Evolutionary conservation across 1,284 basidiomycete genomes (phyloP), one percentile per base, ranked within the genome.

Genomic region (Grifola frondosa): DNA sequence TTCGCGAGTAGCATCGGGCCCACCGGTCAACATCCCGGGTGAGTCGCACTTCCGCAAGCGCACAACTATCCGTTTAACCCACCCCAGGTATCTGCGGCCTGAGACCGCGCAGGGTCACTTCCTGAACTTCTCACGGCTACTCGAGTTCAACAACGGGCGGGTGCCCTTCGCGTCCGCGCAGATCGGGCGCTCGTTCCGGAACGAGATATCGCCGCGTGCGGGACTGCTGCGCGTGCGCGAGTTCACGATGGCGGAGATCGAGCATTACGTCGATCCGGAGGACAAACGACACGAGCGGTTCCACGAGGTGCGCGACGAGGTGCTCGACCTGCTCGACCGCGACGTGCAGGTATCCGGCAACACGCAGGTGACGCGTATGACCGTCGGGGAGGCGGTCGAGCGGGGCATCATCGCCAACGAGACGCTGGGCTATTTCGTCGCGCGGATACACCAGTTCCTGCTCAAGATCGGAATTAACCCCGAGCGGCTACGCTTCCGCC

Each of bases 211-310:
- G 6, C 97, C 97, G 20, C 88, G 92, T 45, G 92, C 95, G 41
- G 97, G 96, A 47, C 78, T 99, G 35, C 78, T 99, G 39, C 93
- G 97, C 54, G 97, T 99, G 30, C 88, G 96, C 54, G 97, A 99
- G 66, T 99, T 99, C 72, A 97, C 91, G 26, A 97, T 99, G 96
- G 97, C 94, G 42, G 97, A 99, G 73, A 97, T 99, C 66, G 97
- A 99, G 71, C 96, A 99, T 74, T 99, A 77, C 59, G 96, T 99
- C 56, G 96, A 99, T 72, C 97, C 96, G 6, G 77, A 81, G 41
- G 87, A 97, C 74, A 99, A 99, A 74, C 71, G 68, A 17, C 97
- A 99, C 69, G 73, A 80, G 19, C 81, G 85, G 25, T 99, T 99
- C 75, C 63, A 65, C 46, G 91, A 96, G 58, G 83, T 91, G 52